Evolutionary conservation across 2,329 filamentous ascomycete species (phyloP), one percentile per base, ranked within the genome.

Genomic region (Fusarium neocosmosporiellum): DNA sequence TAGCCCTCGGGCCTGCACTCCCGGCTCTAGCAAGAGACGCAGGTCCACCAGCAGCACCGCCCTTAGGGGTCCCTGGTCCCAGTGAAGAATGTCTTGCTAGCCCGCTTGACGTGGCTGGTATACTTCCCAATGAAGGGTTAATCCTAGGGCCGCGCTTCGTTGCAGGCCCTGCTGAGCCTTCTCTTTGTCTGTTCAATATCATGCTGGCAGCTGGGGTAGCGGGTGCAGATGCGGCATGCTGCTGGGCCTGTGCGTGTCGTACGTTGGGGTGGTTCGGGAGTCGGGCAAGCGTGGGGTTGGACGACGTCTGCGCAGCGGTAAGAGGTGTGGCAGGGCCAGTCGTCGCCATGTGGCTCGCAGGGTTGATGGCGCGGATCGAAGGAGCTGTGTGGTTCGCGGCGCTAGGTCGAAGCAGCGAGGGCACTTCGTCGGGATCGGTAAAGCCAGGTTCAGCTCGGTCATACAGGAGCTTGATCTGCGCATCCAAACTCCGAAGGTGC

Each of bases 31-130:
- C 80, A 18, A 83, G 78, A 53, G 79, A 77, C 34, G 83, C 83
- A 18, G 82, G 67, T 9, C 76, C 79, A 41, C 76, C 74, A 63
- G 62, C 69, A 72, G 69, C 73, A 36, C 69, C 70, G 57, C 67
- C 84, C 78, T 91, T 91, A 11, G 90, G 88, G 4, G 89, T 91
- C 31, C 89, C 89, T 0, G 90, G 90, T 0, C 89, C 90, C 4
- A 91, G 83, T 2, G 90, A 92, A 2, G 90, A 86, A 78, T 92
- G 90, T 16, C 90, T 85, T 8, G 89, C 90, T 13, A 92, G 83
- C 1, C 86, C 86, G 76, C 89, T 91, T 2, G 89, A 89, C 5
- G 87, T 84, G 9, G 82, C 80, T 3, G 88, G 86, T 4, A 85
- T 74, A 66, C 80, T 87, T 54, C 85, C 85, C 3, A 88, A 80